These are phyloP conservation scores for Polyporus arcularius DNA, from an alignment of 768 basidiomycete genomes.

Conservation along the genomic window DNA sequence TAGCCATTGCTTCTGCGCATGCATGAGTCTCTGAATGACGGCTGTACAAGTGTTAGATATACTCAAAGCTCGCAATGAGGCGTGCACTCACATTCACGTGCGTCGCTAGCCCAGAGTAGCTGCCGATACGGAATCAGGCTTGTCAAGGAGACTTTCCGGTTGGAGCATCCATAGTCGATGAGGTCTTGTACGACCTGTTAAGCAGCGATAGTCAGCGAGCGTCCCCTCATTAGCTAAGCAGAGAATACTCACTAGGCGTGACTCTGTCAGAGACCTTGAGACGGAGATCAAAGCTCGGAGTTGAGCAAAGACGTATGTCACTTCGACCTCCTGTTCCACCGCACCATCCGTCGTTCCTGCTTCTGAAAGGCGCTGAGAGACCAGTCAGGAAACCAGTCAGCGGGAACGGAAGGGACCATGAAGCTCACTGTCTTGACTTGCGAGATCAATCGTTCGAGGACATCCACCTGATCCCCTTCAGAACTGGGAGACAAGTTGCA, in stretches of 20 bases:
- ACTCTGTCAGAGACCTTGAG: background rate
- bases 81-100: conserved; percentile 39
- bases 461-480: background rate
- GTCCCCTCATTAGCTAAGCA: background rate
- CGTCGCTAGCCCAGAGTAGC: conserved; percentile 51
- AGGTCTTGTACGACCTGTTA: conserved; percentile 36
- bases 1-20: conserved; percentile 51
- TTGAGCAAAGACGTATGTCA: background rate
- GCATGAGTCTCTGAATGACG: conserved; percentile 29
- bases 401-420: no score
- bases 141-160: conserved; percentile 37
- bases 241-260: background rate
- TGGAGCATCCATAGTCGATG: conserved; percentile 39
- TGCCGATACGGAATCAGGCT: conserved; percentile 58
- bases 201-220: background rate
- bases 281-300: background rate
- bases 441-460: background rate
- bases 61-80: background rate
- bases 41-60: background rate
- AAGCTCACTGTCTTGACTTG: background rate
- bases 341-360: background rate
- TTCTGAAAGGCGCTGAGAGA: background rate
- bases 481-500: conserved; percentile 9
- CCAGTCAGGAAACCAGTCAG: background rate
- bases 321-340: background rate